Conservation (phyloP, 2,329 filamentous ascomycete genomes). For the Cadophora sp. region DNA sequence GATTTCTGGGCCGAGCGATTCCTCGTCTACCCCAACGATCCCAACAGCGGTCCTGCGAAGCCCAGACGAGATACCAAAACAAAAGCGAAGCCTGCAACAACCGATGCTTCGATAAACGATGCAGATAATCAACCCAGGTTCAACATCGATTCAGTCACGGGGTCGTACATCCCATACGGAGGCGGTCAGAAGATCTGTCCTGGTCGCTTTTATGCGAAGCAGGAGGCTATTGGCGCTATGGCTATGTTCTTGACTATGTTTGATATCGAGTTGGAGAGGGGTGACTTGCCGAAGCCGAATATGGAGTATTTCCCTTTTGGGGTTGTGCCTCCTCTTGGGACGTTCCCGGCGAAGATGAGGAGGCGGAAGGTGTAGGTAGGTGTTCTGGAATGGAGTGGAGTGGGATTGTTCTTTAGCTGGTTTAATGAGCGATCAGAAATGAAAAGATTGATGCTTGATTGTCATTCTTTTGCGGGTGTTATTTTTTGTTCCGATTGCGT, state of each 20-base stretch:
- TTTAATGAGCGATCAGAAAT: too few species aligned
- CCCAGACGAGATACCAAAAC: constrained; percentile 29
- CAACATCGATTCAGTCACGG: constrained; percentile 41
- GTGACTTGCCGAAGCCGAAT: constrained; percentile 25
- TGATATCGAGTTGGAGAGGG: constrained; percentile 38
- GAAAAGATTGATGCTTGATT: too few species aligned
- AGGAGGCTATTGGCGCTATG: constrained; percentile 44
- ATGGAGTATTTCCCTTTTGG: constrained; percentile 36
- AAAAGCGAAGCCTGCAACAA: not conserved
- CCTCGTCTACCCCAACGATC: constrained; percentile 43
- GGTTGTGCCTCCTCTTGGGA: constrained; percentile 32
- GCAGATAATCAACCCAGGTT: constrained; percentile 34
- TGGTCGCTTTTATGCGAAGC: constrained; percentile 48
- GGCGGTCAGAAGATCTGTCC: constrained; percentile 47
- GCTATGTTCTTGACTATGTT: constrained; percentile 45
- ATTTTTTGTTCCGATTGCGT: too few species aligned
- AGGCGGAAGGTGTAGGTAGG: constrained; percentile 17
- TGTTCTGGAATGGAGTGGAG: not conserved
- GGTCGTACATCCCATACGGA: constrained; percentile 47
- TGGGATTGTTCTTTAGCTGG: accelerated
- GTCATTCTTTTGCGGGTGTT: too few species aligned
- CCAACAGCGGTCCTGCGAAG: constrained; percentile 40
- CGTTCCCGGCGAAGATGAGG: constrained; percentile 32
- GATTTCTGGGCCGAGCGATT: constrained; percentile 49
- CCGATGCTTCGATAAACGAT: constrained; percentile 5